phyloP scores from a whole-genome alignment of 768 basidiomycete species.

The Pulveroboletus sp. region DNA sequence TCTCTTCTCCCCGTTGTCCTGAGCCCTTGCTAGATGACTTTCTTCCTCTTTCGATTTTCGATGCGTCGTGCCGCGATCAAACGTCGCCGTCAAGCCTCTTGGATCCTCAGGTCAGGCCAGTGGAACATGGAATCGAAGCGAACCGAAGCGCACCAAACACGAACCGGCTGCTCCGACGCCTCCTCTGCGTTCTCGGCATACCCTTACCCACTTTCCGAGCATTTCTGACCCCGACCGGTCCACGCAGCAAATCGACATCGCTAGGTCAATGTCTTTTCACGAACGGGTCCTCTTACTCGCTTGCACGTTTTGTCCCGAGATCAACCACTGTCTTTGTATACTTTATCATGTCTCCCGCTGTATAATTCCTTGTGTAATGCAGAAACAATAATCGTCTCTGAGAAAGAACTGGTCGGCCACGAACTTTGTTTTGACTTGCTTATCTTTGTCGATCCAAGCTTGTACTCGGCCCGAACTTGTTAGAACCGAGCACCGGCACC shows the following conservation, averaged over 20 bases:
- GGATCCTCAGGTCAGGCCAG: constrained; percentile 20
- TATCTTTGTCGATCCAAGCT: constrained; percentile 6
- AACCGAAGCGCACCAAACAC: constrained; percentile 3
- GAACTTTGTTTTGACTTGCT: constrained; percentile 10
- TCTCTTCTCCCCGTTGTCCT: neutral
- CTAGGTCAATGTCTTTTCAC: neutral
- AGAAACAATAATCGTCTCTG: too few species aligned
- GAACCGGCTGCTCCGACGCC: constrained; percentile 11
- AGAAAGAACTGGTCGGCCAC: neutral
- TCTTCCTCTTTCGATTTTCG: constrained; percentile 13
- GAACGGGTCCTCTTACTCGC: neutral
- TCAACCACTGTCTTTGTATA: neutral
- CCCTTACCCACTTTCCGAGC: constrained; percentile 17
- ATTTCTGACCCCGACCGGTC: constrained; percentile 1
- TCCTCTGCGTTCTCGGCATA: constrained; percentile 15
- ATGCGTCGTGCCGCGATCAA: constrained; percentile 17
- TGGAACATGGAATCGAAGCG: constrained; percentile 21
- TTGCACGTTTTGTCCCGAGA: neutral
- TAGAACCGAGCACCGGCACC: neutral
- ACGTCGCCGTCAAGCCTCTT: constrained; percentile 24
- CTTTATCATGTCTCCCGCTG: neutral
- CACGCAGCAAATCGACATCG: neutral
- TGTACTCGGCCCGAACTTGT: neutral
- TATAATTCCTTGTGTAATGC: constrained; percentile 1
- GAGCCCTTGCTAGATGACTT: constrained; percentile 7